Percentiles rank a stretch among this genome's conserved stretches.
These are phyloP conservation scores for Cryphonectria naterciae DNA, from an alignment of 2,329 filamentous ascomycete genomes.

Conservation along the genomic window DNA sequence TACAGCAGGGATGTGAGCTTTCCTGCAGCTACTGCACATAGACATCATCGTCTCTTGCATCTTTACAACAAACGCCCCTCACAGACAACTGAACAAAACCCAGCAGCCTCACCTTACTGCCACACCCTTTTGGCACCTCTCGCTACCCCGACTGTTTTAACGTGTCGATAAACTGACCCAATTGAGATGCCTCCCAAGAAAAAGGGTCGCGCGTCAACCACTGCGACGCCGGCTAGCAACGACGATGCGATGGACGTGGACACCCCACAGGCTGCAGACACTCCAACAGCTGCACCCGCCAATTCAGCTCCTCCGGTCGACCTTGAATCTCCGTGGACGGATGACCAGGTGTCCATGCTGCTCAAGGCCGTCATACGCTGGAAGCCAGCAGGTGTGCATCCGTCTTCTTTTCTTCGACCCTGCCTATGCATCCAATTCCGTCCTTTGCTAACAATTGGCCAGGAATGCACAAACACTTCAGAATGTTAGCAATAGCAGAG, in stretches of 20 bases:
- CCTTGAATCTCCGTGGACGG: constrained; percentile 81
- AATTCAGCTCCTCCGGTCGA: constrained; percentile 45
- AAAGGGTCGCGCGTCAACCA: constrained; percentile 59
- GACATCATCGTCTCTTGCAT: background rate
- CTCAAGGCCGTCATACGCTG: constrained; percentile 92
- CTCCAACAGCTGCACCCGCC: constrained; percentile 46
- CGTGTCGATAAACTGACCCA: constrained; percentile 15
- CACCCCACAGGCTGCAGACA: constrained; percentile 59
- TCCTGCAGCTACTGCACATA: background rate
- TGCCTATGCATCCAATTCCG: constrained; percentile 15
- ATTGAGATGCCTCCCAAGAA: constrained; percentile 64
- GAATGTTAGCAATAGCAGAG: constrained; percentile 84
- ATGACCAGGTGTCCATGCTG: constrained; percentile 90
- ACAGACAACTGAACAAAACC: background rate
- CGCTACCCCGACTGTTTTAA: background rate
- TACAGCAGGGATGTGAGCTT: background rate
- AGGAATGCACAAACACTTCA: constrained; percentile 94
- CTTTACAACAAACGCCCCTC: background rate
- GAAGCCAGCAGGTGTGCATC: constrained; percentile 82
- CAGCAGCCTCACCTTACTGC: background rate
- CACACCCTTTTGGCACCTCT: background rate
- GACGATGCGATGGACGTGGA: constrained; percentile 66
- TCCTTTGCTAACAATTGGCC: constrained; percentile 15
- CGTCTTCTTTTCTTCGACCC: too few relatives aligned
- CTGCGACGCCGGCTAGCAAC: constrained; percentile 52